phyloP scores from a whole-genome alignment of 805 yeast species.

The Candida multigemmis region DNA sequence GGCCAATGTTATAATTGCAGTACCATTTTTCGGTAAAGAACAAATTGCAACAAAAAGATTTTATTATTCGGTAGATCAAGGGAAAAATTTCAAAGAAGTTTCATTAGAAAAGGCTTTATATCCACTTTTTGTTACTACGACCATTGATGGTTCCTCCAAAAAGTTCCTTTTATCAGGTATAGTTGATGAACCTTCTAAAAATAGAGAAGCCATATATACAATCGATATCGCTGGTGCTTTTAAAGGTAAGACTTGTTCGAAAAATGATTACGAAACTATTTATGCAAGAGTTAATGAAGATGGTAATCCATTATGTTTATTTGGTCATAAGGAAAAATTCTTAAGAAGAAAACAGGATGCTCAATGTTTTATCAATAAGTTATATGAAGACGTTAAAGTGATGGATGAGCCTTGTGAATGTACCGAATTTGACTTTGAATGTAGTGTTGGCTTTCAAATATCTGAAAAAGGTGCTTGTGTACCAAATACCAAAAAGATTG shows the following conservation, averaged over 20 bases:
- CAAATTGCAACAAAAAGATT: slow-evolving; percentile 22
- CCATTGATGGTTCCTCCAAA: slow-evolving; percentile 63
- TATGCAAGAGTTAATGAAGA: slow-evolving; percentile 36
- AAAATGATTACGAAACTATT: slow-evolving; percentile 59
- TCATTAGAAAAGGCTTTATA: slow-evolving; percentile 35
- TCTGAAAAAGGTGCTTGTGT: slow-evolving; percentile 39
- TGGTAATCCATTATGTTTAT: slow-evolving; percentile 42
- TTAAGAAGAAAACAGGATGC: slow-evolving; percentile 57
- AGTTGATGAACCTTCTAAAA: slow-evolving; percentile 6
- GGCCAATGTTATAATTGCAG: slow-evolving; percentile 63
- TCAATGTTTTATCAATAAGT: slow-evolving; percentile 47
- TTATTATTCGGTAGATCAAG: slow-evolving; percentile 63
- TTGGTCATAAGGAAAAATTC: slow-evolving; percentile 61
- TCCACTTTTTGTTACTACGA: slow-evolving; percentile 41
- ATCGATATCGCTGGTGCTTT: slow-evolving; percentile 55
- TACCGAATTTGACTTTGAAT: slow-evolving; percentile 59
- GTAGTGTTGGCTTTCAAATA: slow-evolving; percentile 40
- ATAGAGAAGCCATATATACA: slow-evolving; percentile 16
- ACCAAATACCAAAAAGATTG: slow-evolving; percentile 15
- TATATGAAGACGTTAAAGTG: slow-evolving; percentile 37
- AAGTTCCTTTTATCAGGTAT: slow-evolving; percentile 46
- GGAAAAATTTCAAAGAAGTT: slow-evolving; percentile 49
- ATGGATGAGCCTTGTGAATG: slow-evolving; percentile 57
- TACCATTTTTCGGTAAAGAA: slow-evolving; percentile 27
- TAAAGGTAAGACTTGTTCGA: slow-evolving; percentile 33